Evolutionary conservation across 2,329 filamentous ascomycete genomes (phyloP), one percentile per base, ranked within the genome.

Genomic region (Domatiomyces globalis): DNA sequence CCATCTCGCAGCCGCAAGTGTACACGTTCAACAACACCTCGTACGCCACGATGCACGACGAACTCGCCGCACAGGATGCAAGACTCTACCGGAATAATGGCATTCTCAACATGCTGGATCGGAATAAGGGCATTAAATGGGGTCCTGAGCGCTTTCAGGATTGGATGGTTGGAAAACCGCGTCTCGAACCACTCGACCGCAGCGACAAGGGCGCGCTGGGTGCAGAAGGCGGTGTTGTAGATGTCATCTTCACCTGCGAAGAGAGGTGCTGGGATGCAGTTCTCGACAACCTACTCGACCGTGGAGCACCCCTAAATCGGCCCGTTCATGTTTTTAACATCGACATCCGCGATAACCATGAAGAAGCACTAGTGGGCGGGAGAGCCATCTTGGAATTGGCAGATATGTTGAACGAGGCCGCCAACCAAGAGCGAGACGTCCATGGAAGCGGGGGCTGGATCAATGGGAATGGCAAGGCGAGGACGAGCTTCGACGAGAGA

Each of bases 251-350:
- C 60, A 98, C 92, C 0, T 98, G 92, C 64, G 92, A 98, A 67
- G 92, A 98, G 70, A 77, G 92, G 54, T 98, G 92, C 66, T 98
- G 94, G 87, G 92, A 98, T 68, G 89, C 92, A 4, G 92, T 98
- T 33, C 78, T 98, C 9, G 92, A 98, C 62, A 90, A 98, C 66
- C 73, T 98, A 49, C 79, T 95, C 56, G 85, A 81, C 61, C 80
- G 94, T 56, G 92, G 90, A 6, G 81, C 84, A 0, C 84, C 86
- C 2, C 73, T 98, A 52, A 98, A 98, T 67, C 76, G 87, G 1
- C 89, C 92, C 0, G 92, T 98, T 0, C 92, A 98, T 65, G 87
- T 98, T 51, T 94, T 98, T 73, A 98, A 98, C 62, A 84, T 98
- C 50, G 92, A 98, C 66, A 98, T 98, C 63, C 90, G 85, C 67